Percentiles rank a stretch among this genome's conserved stretches.
phyloP scores from a whole-genome alignment of 1,139 yeast genomes.

The Lodderomyces margitis region DNA sequence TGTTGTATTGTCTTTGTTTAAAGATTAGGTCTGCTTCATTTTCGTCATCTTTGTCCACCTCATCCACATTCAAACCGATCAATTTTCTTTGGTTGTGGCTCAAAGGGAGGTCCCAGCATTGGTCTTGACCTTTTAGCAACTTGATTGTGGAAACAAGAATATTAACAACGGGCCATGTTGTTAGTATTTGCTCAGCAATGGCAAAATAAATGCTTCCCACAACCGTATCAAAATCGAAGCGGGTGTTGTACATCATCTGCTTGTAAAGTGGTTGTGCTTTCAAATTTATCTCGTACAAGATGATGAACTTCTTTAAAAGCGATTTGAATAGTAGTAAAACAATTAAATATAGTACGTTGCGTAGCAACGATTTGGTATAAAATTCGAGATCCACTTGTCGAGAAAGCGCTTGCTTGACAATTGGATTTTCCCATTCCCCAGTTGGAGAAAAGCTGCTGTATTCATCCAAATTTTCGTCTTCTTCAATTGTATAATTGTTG shows the following conservation, averaged over 20 bases:
- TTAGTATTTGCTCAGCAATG: conserved; percentile 9
- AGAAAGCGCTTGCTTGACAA: conserved; percentile 34
- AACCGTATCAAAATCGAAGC: conserved; percentile 5
- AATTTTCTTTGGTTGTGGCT: conserved; percentile 35
- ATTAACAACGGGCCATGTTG: conserved; percentile 9
- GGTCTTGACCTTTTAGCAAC: conserved; percentile 34
- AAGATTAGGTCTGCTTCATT: conserved; percentile 14
- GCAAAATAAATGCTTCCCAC: conserved; percentile 11
- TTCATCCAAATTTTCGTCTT: not conserved
- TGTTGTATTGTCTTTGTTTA: conserved; percentile 16
- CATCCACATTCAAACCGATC: conserved; percentile 29
- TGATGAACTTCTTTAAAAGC: conserved; percentile 13
- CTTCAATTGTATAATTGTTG: not conserved
- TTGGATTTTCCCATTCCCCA: conserved; percentile 45
- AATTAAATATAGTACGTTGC: conserved; percentile 20
- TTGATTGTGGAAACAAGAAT: conserved; percentile 19
- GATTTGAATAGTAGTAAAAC: conserved; percentile 20
- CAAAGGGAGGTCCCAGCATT: conserved; percentile 43
- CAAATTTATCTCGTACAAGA: conserved; percentile 12
- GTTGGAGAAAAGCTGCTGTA: conserved; percentile 19
- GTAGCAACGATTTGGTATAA: conserved; percentile 23
- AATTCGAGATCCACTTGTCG: conserved; percentile 36
- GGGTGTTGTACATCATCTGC: conserved; percentile 5
- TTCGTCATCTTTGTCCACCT: conserved; percentile 8
- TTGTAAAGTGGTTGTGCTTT: conserved; percentile 9